These are phyloP conservation scores for Diutina catenulata DNA, from an alignment of 1,139 yeast genomes.

Conservation along the genomic window DNA sequence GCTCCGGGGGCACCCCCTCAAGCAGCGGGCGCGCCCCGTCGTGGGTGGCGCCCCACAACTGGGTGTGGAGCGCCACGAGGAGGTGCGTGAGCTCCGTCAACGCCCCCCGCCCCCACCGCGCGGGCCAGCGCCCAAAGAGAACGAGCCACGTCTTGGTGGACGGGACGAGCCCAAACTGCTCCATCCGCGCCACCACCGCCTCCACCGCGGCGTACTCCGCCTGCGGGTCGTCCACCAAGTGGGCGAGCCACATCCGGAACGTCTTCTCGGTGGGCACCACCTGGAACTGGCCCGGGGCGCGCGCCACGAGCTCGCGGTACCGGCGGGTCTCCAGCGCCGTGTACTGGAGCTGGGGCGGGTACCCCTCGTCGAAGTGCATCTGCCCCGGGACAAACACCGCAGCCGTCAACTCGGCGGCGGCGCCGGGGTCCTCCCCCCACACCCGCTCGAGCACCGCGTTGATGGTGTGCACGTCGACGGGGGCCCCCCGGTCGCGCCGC, in stretches of 20 bases:
- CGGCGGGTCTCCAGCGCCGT: not conserved
- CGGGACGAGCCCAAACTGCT: not conserved
- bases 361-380: no score
- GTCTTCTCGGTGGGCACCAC: not conserved
- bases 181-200: not conserved
- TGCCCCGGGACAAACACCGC: not conserved
- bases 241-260: not conserved
- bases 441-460: not conserved
- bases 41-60: not conserved
- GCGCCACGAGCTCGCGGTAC: not conserved
- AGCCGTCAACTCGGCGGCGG: not conserved
- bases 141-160: constrained; percentile 1
- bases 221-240: not conserved
- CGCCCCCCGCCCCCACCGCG: not conserved
- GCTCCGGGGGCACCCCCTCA: constrained; percentile 24
- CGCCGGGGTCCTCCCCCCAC: not conserved
- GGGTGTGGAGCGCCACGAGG: not conserved
- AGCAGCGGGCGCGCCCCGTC: constrained; percentile 9
- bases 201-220: not conserved
- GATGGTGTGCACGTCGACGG: not conserved
- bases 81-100: not conserved
- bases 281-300: not conserved
- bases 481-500: not conserved
- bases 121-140: not conserved
- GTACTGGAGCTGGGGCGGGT: constrained; percentile 1